These are phyloP conservation scores for Plasmodium fragile DNA, from an alignment of 169 alveolate species.

Conservation along the genomic window DNA sequence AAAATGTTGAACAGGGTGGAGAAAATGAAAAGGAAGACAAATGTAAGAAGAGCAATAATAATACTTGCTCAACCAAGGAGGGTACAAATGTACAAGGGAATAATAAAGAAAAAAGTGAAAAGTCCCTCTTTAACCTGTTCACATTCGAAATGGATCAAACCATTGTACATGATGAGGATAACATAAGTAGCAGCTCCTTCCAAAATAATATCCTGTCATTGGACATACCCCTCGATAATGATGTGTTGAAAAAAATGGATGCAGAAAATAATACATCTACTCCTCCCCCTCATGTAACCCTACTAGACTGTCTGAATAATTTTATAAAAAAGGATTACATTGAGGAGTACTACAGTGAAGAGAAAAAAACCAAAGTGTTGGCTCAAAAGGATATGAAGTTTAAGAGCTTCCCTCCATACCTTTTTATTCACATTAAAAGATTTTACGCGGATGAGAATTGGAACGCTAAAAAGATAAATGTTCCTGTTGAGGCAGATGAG, in stretches of 20 bases:
- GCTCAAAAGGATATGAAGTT: slow-evolving; percentile 76
- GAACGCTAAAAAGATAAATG: slow-evolving; percentile 81
- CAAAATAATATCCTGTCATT: slow-evolving; percentile 44
- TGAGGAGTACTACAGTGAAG: slow-evolving; percentile 43
- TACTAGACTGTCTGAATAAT: slow-evolving; percentile 51
- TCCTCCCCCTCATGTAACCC: background rate
- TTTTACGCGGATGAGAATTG: slow-evolving; percentile 80
- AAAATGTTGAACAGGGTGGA: slow-evolving; percentile 4
- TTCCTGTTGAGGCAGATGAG: slow-evolving; percentile 78
- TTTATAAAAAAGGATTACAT: slow-evolving; percentile 39
- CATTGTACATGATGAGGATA: background rate
- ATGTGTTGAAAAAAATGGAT: slow-evolving; percentile 17
- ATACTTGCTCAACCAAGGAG: background rate
- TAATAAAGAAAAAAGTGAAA: background rate
- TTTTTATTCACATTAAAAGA: slow-evolving; percentile 82
- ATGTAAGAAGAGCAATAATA: background rate
- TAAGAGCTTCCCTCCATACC: slow-evolving; percentile 80
- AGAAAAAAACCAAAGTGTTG: slow-evolving; percentile 16
- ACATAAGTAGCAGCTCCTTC: slow-evolving; percentile 53
- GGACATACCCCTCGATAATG: slow-evolving; percentile 43
- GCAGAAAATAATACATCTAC: background rate
- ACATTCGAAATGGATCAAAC: slow-evolving; percentile 69
- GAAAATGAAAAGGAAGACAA: background rate
- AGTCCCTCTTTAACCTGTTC: slow-evolving; percentile 36
- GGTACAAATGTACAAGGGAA: background rate